Evolutionary conservation across 1,284 basidiomycete genomes (phyloP).

Genomic region (Trichosporon coremiiforme): DNA sequence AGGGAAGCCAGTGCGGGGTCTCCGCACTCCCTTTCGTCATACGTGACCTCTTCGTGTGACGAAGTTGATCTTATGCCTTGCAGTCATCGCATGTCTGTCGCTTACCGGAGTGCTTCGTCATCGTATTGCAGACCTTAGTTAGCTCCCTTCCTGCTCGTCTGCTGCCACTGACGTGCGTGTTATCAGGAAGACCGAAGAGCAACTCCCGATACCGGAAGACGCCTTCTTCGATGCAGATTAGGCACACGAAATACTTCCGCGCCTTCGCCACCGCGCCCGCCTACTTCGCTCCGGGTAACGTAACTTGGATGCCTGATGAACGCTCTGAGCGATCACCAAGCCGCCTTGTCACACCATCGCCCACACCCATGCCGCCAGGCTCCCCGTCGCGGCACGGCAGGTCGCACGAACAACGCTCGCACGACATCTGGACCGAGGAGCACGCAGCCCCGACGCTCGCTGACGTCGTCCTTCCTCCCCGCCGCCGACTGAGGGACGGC

Average conservation of each 20-base stretch:
- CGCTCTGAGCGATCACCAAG: background rate
- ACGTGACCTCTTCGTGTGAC: background rate
- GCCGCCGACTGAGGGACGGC: constrained; percentile 43
- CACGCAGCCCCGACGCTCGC: constrained; percentile 33
- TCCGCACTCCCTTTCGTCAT: background rate
- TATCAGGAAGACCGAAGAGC: too few species aligned
- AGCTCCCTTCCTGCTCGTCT: too few species aligned
- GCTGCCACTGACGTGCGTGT: background rate
- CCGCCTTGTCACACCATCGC: background rate
- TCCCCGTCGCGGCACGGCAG: constrained; percentile 11
- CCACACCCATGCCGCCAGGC: constrained; percentile 7
- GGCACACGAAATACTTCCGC: background rate
- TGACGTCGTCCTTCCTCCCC: constrained; percentile 39
- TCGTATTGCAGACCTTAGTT: too few species aligned
- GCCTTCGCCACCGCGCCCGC: constrained; percentile 2
- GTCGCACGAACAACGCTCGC: background rate
- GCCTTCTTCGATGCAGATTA: too few species aligned
- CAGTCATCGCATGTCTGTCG: too few species aligned
- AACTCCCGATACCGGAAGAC: too few species aligned
- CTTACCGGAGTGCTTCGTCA: too few species aligned
- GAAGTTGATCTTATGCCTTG: background rate
- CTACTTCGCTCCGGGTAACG: background rate
- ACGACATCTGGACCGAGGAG: background rate
- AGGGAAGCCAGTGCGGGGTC: background rate
- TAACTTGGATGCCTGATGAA: background rate